Evolutionary conservation across 1,284 basidiomycete species (phyloP), one percentile per base, ranked within the genome.

Genomic region (Trametes hirsuta): DNA sequence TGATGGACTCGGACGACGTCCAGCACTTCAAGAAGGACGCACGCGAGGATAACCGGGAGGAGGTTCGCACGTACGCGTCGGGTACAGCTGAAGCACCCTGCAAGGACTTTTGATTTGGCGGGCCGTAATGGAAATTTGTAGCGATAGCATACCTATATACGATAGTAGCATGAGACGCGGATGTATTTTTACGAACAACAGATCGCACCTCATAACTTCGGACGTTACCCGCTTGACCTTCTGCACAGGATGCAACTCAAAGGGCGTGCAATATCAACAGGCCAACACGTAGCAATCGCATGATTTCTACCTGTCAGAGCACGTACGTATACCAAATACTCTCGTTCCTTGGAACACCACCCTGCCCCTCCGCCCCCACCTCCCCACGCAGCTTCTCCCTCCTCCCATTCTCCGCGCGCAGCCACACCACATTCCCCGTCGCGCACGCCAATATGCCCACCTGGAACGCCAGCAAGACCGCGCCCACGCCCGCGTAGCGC

Each of bases 1-100:
- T 54, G 41, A 68, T 69, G 67, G 66, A 69, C 56, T 67, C 59
- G 46, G 65, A 67, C 46, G 68, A 69, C 48, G 69, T 71, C 3
- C 51, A 67, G 59, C 57, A 57, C 35, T 68, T 71, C 57, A 68
- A 69, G 46, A 62, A 52, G 15, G 68, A 69, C 56, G 66, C 45
- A 34, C 51, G 56, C 14, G 65, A 58, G 4, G 67, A 68, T 11
- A 49, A 71, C 51, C 51, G 61, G 15, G 69, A 68, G 52, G 44
- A 60, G 18, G 68, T 69, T 11, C 59, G 66, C 53, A 65, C 42
- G 47, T 68, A 67, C 36, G 55, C 60, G 36, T 63, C 56, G 41
- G 68, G 68, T 9, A 62, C 52, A 8, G 66, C 55, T 4, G 55
- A 69, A n/a, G 68, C 69, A 1, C 66, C 63, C 4, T 50, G 56